These are phyloP conservation scores for Primulina tabacum DNA, from an alignment of 257 asterid genomes.

Conservation along the genomic window DNA sequence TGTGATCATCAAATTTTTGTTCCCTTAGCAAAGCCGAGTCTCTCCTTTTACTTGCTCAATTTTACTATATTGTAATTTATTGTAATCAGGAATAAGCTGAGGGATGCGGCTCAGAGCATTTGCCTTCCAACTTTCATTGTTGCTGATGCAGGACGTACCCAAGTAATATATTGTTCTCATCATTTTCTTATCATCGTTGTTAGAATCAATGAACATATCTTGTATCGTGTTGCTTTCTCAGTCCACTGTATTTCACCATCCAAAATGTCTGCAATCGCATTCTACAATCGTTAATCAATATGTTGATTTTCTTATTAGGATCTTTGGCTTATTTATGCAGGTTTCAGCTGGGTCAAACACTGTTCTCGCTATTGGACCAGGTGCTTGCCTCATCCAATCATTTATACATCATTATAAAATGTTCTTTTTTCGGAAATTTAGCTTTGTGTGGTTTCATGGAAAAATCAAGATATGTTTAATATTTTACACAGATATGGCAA, in stretches of 20 bases:
- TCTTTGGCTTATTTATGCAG: constrained; percentile 34
- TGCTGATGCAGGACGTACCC: constrained; percentile 98
- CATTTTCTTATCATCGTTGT: not conserved
- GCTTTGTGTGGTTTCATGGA: not conserved
- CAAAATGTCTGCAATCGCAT: too few relatives aligned
- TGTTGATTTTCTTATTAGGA: too few relatives aligned
- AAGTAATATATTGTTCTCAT: constrained; percentile 42
- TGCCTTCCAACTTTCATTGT: constrained; percentile 93
- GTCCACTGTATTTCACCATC: too few relatives aligned
- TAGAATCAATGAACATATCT: not conserved
- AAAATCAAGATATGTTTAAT: constrained; percentile 3
- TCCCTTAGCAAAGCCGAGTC: not conserved
- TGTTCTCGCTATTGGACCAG: constrained; percentile 96
- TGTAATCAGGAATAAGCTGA: constrained; percentile 69
- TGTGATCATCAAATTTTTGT: not conserved
- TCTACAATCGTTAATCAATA: too few relatives aligned
- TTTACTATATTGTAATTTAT: not conserved
- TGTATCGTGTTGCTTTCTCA: too few relatives aligned
- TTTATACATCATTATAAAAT: not conserved
- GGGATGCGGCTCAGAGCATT: constrained; percentile 79
- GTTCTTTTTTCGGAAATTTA: not conserved
- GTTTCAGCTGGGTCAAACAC: constrained; percentile 91
- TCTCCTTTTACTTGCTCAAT: not conserved
- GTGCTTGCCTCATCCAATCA: constrained; percentile 39
- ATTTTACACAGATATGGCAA: not conserved